These are phyloP conservation scores for Cylindrotheca fusiformis DNA, from an alignment of 108 stramenopile genomes.

Conservation along the genomic window DNA sequence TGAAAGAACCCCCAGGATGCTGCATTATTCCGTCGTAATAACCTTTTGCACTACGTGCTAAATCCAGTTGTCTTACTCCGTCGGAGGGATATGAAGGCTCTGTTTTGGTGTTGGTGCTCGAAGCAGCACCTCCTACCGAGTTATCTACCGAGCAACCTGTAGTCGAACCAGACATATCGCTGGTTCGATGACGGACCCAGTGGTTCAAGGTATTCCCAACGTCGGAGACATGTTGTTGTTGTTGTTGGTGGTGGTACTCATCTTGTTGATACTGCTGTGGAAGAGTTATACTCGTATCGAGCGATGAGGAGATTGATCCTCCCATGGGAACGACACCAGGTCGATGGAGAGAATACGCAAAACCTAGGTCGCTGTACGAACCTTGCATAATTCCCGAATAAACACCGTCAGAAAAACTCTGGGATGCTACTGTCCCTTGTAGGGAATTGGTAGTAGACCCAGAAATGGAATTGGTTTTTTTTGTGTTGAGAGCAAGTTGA, in stretches of 20 bases:
- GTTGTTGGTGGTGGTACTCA: slow-evolving; percentile 3
- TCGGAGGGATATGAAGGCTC: too few relatives aligned
- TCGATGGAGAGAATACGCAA: slow-evolving; percentile 73
- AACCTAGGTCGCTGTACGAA: slow-evolving; percentile 50
- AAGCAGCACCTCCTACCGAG: neutral
- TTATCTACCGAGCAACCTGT: slow-evolving; percentile 18
- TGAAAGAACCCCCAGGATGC: neutral
- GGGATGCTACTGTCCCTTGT: slow-evolving; percentile 48
- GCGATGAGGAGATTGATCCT: slow-evolving; percentile 10
- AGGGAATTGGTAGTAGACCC: too few relatives aligned
- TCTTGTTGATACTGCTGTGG: too few relatives aligned
- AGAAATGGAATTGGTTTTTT: neutral
- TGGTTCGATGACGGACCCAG: slow-evolving; percentile 9
- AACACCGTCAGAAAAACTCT: slow-evolving; percentile 48
- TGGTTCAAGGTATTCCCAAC: slow-evolving; percentile 10
- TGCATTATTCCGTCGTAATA: neutral
- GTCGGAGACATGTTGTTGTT: slow-evolving; percentile 4
- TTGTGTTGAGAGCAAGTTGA: neutral
- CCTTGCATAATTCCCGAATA: slow-evolving; percentile 34
- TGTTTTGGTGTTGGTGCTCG: too few relatives aligned
- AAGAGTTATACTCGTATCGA: slow-evolving; percentile 2
- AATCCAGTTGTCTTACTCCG: neutral
- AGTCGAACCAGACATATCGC: neutral
- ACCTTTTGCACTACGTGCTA: neutral
- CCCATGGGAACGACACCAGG: slow-evolving; percentile 76